Evolutionary conservation across 208 protist species (phyloP).

Genomic region (Leishmania guyanensis): DNA sequence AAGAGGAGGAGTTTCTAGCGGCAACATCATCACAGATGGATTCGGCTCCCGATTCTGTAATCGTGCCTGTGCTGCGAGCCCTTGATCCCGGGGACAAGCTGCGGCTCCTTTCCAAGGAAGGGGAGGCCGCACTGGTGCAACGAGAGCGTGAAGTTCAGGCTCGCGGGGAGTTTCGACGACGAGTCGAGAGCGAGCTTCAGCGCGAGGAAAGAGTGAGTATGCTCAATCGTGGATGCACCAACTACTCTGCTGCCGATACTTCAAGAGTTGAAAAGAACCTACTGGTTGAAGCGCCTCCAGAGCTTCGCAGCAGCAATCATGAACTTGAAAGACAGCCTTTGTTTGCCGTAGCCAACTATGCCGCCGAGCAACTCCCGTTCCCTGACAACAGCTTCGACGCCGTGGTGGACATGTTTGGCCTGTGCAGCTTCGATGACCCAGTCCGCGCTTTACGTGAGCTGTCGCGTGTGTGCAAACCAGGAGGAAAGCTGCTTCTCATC

Average conservation of each 20-base stretch:
- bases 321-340: slow-evolving; percentile 36
- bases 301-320: slow-evolving; percentile 19
- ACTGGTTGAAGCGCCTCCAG: slow-evolving; percentile 3
- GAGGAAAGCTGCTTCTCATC: slow-evolving; percentile 84
- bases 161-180: slow-evolving; percentile 23
- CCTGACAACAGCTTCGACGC: slow-evolving; percentile 90
- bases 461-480: slow-evolving; percentile 89
- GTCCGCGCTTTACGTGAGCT: slow-evolving; percentile 86
- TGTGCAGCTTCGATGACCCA: slow-evolving; percentile 93
- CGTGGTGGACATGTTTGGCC: slow-evolving; percentile 90
- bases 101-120: slow-evolving; percentile 49
- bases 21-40: slow-evolving; percentile 7
- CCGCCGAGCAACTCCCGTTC: slow-evolving; percentile 83
- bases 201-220: slow-evolving; percentile 19
- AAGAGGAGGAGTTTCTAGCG: slow-evolving; percentile 33
- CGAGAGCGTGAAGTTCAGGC: slow-evolving; percentile 38
- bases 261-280: not conserved
- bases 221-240: slow-evolving; percentile 15
- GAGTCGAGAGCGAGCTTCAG: slow-evolving; percentile 25
- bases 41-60: slow-evolving; percentile 7
- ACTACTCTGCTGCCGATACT: not conserved
- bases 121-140: slow-evolving; percentile 30
- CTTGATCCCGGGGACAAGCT: slow-evolving; percentile 48
- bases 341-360: slow-evolving; percentile 81
- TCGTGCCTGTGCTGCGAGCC: slow-evolving; percentile 55